These are phyloP conservation scores for Starmera dryadoides DNA, from an alignment of 805 yeast genomes.

Conservation along the genomic window DNA sequence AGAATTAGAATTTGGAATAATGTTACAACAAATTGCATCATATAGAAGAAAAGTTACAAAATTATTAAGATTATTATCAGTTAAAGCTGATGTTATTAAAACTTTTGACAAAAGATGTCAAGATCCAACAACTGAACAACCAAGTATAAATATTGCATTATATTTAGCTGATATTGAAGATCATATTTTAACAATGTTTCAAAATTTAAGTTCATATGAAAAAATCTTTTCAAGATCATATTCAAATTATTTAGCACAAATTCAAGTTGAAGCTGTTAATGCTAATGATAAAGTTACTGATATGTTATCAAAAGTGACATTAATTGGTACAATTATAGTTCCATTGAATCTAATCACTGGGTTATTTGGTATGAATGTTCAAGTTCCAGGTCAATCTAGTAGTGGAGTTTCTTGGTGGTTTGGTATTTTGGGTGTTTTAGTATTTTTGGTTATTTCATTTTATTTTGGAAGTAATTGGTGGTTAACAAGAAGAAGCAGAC, in stretches of 20 bases:
- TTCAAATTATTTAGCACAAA: conserved; percentile 85
- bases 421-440: conserved; percentile 52
- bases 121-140: conserved; percentile 54
- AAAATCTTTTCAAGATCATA: conserved; percentile 90
- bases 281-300: conserved; percentile 81
- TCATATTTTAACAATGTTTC: conserved; percentile 94
- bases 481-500: conserved; percentile 27
- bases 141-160: conserved; percentile 86
- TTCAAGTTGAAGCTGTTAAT: conserved; percentile 87
- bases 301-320: conserved; percentile 81
- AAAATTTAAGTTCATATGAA: conserved; percentile 82
- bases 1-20: conserved; percentile 63
- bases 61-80: conserved; percentile 77
- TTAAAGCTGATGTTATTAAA: conserved; percentile 93
- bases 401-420: conserved; percentile 54
- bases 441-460: conserved; percentile 31
- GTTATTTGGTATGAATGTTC: conserved; percentile 92
- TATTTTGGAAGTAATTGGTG: conserved; percentile 34
- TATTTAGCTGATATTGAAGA: conserved; percentile 95
- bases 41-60: conserved; percentile 91
- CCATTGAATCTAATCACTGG: conserved; percentile 91
- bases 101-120: conserved; percentile 95
- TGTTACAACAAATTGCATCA: conserved; percentile 82
- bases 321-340: conserved; percentile 82
- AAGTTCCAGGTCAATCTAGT: conserved; percentile 63